These are phyloP conservation scores for Aspergillus sclerotialis DNA, from an alignment of 2,329 filamentous ascomycete species.

Conservation along the genomic window DNA sequence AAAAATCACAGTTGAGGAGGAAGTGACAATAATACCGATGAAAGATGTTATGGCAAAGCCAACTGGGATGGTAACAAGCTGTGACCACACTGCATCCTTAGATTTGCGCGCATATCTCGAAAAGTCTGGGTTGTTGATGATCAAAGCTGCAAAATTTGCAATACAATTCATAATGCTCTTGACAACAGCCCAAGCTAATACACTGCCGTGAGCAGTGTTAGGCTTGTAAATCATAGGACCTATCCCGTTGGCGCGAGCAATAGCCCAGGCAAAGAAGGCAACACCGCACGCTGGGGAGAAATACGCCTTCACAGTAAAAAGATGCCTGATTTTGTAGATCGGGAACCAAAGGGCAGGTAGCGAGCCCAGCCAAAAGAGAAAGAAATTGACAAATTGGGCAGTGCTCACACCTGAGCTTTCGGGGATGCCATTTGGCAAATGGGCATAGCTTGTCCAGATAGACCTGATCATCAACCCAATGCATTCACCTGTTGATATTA, in stretches of 20 bases:
- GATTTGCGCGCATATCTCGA: constrained; percentile 74
- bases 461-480: constrained; percentile 82
- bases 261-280: constrained; percentile 80
- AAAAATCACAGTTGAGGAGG: constrained; percentile 59
- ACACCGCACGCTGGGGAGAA: constrained; percentile 78
- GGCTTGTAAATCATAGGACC: constrained; percentile 73
- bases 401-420: constrained; percentile 63
- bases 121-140: constrained; percentile 75
- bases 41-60: constrained; percentile 75
- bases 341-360: constrained; percentile 84
- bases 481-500: constrained; percentile 60
- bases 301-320: constrained; percentile 85
- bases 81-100: constrained; percentile 70
- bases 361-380: constrained; percentile 77
- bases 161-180: constrained; percentile 83
- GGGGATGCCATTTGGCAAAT: constrained; percentile 62
- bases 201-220: constrained; percentile 56
- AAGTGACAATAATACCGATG: constrained; percentile 73
- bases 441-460: constrained; percentile 62
- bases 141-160: constrained; percentile 83
- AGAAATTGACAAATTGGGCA: constrained; percentile 70
- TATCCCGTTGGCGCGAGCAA: constrained; percentile 72
- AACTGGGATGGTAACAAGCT: constrained; percentile 65
- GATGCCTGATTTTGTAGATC: constrained; percentile 77
- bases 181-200: constrained; percentile 73